Conservation (phyloP, 2,329 filamentous ascomycete species). For the Teratosphaeria gauchensis region DNA sequence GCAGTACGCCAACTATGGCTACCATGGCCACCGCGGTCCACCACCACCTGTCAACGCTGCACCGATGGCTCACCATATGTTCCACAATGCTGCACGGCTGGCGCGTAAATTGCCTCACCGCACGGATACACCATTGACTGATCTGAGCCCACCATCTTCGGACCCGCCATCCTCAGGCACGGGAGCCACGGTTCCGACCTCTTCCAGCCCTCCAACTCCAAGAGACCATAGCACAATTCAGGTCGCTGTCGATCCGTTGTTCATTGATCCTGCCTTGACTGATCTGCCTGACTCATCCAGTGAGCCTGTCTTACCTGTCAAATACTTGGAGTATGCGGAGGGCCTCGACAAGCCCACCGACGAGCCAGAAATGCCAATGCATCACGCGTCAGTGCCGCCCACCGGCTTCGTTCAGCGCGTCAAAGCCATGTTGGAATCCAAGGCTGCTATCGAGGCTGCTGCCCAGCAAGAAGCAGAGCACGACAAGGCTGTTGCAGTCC, state of each 20-base stretch:
- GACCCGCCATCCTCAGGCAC: constrained; percentile 32
- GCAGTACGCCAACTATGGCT: constrained; percentile 9
- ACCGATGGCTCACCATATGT: constrained; percentile 24
- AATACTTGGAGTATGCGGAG: constrained; percentile 27
- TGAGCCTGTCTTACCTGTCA: constrained; percentile 25
- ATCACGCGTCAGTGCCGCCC: constrained; percentile 24
- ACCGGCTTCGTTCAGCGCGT: constrained; percentile 34
- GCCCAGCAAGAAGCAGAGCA: constrained; percentile 11
- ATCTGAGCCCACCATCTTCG: constrained; percentile 33
- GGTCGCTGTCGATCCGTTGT: constrained; percentile 25
- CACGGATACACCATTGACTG: constrained; percentile 27
- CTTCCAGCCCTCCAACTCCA: constrained; percentile 32
- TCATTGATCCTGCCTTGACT: constrained; percentile 24
- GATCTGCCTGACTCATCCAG: constrained; percentile 27
- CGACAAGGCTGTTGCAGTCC: constrained; percentile 1
- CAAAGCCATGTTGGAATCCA: constrained; percentile 34
- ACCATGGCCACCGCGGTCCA: constrained; percentile 13
- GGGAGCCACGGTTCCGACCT: constrained; percentile 23
- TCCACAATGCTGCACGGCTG: constrained; percentile 26
- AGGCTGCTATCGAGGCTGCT: constrained; percentile 22
- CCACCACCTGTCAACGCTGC: constrained; percentile 13
- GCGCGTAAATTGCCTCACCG: constrained; percentile 22
- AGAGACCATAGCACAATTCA: constrained; percentile 28
- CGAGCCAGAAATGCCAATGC: constrained; percentile 24
- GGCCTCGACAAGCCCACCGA: constrained; percentile 23